Base-by-base conservation (phyloP, 2,329 filamentous ascomycete genomes). In the Talaromyces verruculosus region DNA sequence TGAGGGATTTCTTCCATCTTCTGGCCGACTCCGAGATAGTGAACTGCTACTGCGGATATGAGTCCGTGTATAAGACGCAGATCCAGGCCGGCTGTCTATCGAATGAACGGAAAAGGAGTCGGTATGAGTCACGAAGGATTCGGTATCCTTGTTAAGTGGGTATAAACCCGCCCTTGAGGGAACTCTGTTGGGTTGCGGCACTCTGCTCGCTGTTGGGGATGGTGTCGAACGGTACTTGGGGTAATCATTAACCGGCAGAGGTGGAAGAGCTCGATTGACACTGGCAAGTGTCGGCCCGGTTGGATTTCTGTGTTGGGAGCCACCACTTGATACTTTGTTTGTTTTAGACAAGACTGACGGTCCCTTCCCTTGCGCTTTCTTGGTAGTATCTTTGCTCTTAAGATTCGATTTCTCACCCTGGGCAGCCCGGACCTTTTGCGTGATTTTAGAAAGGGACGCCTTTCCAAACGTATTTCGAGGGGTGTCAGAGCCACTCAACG, bases 21-120 rank as follows among this genome's bases (percentile, higher is more conserved):
- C 80, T 5, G 79, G 80, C 62, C 73, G 76, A n/a, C 77, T 75
- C 57, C 79, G 69, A 11, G 80, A 80, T 68, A 82, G 64, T 10
- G 78, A 78, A 63, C 78, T 82, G 64, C 75, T 80, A 66, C 79
- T 80, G 65, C 77, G 78, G 22, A 80, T 73, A 72, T 80, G 79
- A 10, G 76, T 74, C 51, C 78, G 74, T 45, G 75, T 70, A n/a
- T 77, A 68, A 1, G 74, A 74, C 22, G 79, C 75, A 15, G 80
- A 82, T 17, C 75, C 73, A 5, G 80, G 73, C 17, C 77, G 75
- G 15, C 71, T 71, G 28, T 78, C 76, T 33, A 69, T 65, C 41
- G 77, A 72, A 39, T 74, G 78, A 6, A 75, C 67, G 37, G 80
- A 80, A 69, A 78, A 81, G 4, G 80, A 71, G 68, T 82, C 80